phyloP scores from a whole-genome alignment of 1,139 yeast species.

The Hansenula sp. region DNA sequence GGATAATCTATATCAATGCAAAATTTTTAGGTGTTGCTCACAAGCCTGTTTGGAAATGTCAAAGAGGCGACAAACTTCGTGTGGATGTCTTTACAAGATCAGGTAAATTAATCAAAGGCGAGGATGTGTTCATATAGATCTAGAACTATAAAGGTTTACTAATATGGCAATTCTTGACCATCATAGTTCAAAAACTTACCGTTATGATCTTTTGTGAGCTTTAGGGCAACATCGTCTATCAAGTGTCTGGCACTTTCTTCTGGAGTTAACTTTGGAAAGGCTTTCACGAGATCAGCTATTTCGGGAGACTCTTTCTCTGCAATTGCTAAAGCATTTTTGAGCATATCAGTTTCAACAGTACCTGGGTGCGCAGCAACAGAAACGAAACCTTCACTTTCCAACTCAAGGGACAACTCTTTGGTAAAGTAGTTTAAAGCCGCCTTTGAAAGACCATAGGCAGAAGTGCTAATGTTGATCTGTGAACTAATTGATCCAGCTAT shows the following conservation, averaged over 20 bases:
- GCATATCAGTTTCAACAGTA: constrained; percentile 9
- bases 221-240: neutral
- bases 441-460: constrained; percentile 32
- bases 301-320: constrained; percentile 20
- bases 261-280: neutral
- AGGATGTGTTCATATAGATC: constrained; percentile 8
- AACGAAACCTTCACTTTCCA: constrained; percentile 21
- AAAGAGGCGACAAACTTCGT: constrained; percentile 13
- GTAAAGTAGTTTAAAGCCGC: constrained; percentile 28
- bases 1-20: constrained; percentile 25
- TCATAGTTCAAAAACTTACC: constrained; percentile 6
- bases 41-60: constrained; percentile 7
- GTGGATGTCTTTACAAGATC: constrained; percentile 18
- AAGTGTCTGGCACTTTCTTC: constrained; percentile 1
- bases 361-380: constrained; percentile 30
- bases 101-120: constrained; percentile 15
- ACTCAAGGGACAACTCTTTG: constrained; percentile 21
- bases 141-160: neutral
- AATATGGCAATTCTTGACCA: no score
- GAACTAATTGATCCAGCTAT: constrained; percentile 20
- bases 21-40: constrained; percentile 21
- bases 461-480: constrained; percentile 7
- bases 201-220: constrained; percentile 1
- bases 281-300: neutral
- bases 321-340: neutral